A percentile compares a stretch with the other conserved stretches of the same genome.
phyloP scores from a whole-genome alignment of 495 filamentous ascomycete species.

The Echria macrotheca region DNA sequence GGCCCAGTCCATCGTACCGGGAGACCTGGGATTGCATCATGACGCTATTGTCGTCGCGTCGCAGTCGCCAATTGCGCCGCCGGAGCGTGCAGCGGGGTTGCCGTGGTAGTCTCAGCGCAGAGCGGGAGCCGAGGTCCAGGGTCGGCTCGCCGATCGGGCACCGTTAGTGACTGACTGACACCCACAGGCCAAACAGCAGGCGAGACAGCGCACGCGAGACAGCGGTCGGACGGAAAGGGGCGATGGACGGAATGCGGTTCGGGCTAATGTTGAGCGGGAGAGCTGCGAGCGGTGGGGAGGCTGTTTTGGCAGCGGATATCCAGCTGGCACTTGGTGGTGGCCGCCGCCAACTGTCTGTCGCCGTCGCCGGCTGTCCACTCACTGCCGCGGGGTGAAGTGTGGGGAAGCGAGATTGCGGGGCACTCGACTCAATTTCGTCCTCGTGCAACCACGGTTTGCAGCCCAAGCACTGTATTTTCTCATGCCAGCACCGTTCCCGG shows the following conservation, averaged over 20 bases:
- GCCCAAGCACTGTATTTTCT: neutral
- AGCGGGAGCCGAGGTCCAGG: neutral
- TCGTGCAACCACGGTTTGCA: neutral
- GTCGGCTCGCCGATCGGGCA: neutral
- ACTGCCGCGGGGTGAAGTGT: too few relatives aligned
- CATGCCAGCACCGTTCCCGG: neutral
- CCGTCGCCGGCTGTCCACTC: neutral
- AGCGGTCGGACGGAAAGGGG: neutral
- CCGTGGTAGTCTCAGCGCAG: neutral
- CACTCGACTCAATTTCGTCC: neutral
- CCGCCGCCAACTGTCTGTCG: neutral
- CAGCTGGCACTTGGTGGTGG: neutral
- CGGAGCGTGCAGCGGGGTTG: neutral
- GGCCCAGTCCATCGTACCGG: constrained; percentile 18
- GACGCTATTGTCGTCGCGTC: too few relatives aligned
- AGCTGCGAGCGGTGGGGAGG: constrained; percentile 22
- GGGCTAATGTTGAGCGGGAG: constrained; percentile 44
- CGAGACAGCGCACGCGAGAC: too few relatives aligned
- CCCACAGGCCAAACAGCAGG: too few relatives aligned
- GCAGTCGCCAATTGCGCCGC: neutral
- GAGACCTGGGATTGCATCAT: constrained; percentile 27
- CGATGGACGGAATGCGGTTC: constrained; percentile 18
- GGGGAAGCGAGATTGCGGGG: constrained; percentile 17
- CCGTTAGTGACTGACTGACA: neutral
- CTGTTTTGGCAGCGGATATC: too few relatives aligned